Evolutionary conservation across 2,329 filamentous ascomycete species (phyloP).

Genomic region (Cladosporium sp.): DNA sequence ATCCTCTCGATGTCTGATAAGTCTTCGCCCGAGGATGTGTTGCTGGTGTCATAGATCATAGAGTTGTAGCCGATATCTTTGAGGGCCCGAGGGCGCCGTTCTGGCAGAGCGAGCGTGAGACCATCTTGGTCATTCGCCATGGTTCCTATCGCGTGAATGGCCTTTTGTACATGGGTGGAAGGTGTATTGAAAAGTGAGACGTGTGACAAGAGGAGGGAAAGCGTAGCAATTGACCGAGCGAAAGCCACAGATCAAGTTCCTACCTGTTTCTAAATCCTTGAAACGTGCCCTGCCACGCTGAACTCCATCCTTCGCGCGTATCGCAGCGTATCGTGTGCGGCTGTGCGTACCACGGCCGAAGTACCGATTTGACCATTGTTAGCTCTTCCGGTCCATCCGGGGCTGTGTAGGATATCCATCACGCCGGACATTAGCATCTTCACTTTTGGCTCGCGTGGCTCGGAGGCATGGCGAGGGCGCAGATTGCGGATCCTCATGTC

Average conservation of each 20-base stretch:
- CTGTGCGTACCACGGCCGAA: neutral
- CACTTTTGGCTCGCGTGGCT: neutral
- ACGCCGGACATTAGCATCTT: neutral
- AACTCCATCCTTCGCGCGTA: neutral
- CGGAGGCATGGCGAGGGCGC: neutral
- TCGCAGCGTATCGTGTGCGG: neutral
- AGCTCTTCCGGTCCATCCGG: conserved; percentile 1
- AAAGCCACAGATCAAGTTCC: conserved; percentile 1
- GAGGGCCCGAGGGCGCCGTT: conserved; percentile 5
- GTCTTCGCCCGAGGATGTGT: conserved; percentile 44
- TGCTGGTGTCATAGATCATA: conserved; percentile 7
- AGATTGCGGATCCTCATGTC: conserved; percentile 8
- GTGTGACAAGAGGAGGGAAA: neutral
- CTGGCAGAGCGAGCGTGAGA: conserved; percentile 4
- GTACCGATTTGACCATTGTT: neutral
- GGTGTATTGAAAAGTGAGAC: neutral
- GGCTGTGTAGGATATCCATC: neutral
- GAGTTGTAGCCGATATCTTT: conserved; percentile 11
- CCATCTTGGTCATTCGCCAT: conserved; percentile 10
- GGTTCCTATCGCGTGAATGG: neutral
- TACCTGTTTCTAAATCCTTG: neutral
- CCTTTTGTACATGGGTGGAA: neutral
- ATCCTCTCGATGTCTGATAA: conserved; percentile 27
- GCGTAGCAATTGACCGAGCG: neutral
- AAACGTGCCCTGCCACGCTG: conserved; percentile 10